Conservation (phyloP, 1,139 yeast species). For the Blastobotrys apis region DNA sequence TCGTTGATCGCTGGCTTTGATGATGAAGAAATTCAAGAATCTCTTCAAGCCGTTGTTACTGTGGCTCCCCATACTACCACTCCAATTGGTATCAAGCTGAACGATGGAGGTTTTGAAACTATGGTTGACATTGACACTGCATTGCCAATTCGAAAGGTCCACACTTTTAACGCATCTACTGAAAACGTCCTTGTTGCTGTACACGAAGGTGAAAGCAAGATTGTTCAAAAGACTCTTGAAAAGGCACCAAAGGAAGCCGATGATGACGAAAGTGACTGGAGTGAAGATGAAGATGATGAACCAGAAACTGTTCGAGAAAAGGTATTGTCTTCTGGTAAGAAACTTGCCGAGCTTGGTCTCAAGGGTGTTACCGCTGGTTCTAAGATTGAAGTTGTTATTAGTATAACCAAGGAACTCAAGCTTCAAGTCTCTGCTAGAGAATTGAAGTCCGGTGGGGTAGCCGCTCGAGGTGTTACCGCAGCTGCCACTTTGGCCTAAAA, state of each 20-base stretch:
- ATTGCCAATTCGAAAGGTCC: constrained; percentile 79
- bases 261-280: constrained; percentile 57
- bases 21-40: constrained; percentile 79
- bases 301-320: constrained; percentile 74
- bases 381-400: constrained; percentile 72
- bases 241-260: constrained; percentile 45
- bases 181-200: constrained; percentile 65
- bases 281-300: constrained; percentile 58
- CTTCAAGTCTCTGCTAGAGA: constrained; percentile 83
- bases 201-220: constrained; percentile 78
- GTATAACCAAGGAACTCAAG: constrained; percentile 79
- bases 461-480: constrained; percentile 32
- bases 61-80: constrained; percentile 83
- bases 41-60: constrained; percentile 78
- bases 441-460: constrained; percentile 58
- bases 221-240: constrained; percentile 67
- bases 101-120: constrained; percentile 58
- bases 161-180: constrained; percentile 55
- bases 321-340: constrained; percentile 67
- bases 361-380: constrained; percentile 66
- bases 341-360: constrained; percentile 74
- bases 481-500: constrained; percentile 17
- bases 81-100: constrained; percentile 81
- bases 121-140: constrained; percentile 83
- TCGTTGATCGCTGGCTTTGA: constrained; percentile 80